These are phyloP conservation scores for Globisporangium canariense DNA, from an alignment of 352 stramenopile genomes.

Conservation along the genomic window DNA sequence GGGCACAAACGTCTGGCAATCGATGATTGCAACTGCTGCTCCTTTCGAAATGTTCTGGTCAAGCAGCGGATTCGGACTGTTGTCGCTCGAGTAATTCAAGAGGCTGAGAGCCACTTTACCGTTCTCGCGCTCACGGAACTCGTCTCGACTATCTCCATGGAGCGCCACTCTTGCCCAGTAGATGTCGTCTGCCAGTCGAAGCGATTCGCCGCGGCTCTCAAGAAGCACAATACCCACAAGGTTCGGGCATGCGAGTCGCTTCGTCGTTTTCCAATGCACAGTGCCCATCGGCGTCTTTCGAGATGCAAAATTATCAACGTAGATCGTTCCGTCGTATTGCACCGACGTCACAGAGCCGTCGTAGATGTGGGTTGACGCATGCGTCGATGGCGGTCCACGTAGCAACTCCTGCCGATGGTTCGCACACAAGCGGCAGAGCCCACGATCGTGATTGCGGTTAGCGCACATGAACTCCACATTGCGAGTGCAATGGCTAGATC, in stretches of 20 bases:
- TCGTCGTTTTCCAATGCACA: constrained; percentile 84
- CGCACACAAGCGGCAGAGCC: constrained; percentile 61
- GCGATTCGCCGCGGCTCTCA: constrained; percentile 38
- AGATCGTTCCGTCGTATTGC: constrained; percentile 63
- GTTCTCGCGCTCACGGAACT: constrained; percentile 58
- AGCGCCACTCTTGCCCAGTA: constrained; percentile 77
- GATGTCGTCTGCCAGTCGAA: constrained; percentile 49
- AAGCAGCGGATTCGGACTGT: constrained; percentile 54
- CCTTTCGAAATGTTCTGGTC: constrained; percentile 46
- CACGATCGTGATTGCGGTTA: constrained; percentile 47
- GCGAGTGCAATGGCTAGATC: constrained; percentile 43
- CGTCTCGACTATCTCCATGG: constrained; percentile 63
- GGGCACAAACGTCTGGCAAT: constrained; percentile 84
- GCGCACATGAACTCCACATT: constrained; percentile 61
- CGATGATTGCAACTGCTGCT: constrained; percentile 71
- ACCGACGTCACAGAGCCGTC: constrained; percentile 46
- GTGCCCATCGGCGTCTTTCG: constrained; percentile 46
- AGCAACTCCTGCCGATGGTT: constrained; percentile 43
- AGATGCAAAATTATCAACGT: constrained; percentile 52
- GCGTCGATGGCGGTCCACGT: constrained; percentile 44
- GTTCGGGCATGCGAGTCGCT: constrained; percentile 70
- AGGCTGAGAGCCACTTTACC: constrained; percentile 66
- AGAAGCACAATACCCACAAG: constrained; percentile 78
- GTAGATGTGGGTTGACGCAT: constrained; percentile 83
- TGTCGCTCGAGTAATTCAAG: constrained; percentile 59